phyloP scores from a whole-genome alignment of 1,284 basidiomycete species.

The Pseudomicrostroma phylloplanum region DNA sequence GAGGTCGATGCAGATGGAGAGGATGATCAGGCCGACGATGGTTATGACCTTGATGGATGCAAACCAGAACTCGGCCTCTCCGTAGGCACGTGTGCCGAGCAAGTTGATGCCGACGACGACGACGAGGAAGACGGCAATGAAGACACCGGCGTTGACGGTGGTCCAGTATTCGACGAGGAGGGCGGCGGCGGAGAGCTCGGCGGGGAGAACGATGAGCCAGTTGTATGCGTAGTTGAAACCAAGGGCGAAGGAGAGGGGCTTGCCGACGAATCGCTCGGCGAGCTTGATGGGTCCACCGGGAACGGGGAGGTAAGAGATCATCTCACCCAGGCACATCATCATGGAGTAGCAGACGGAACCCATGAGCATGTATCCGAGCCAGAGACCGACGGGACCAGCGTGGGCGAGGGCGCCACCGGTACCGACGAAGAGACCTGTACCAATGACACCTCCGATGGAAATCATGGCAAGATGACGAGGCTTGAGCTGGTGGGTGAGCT shows the following conservation, averaged over 20 bases:
- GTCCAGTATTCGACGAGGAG: constrained; percentile 55
- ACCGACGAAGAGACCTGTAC: constrained; percentile 61
- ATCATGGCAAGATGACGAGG: constrained; percentile 26
- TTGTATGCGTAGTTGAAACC: constrained; percentile 61
- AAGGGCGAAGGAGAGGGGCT: constrained; percentile 62
- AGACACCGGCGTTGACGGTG: constrained; percentile 27
- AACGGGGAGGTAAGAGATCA: constrained; percentile 58
- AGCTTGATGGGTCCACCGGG: constrained; percentile 71
- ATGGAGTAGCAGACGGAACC: constrained; percentile 36
- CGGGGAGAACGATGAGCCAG: constrained; percentile 56
- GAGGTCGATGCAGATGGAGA: constrained; percentile 10
- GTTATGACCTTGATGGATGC: constrained; percentile 46
- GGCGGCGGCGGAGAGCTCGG: constrained; percentile 69
- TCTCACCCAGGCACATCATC: constrained; percentile 54
- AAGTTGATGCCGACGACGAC: constrained; percentile 70
- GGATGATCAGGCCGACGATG: constrained; percentile 40
- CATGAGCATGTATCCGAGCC: constrained; percentile 50
- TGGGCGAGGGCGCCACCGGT: constrained; percentile 59
- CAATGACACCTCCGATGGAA: constrained; percentile 18
- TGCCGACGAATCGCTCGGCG: constrained; percentile 70
- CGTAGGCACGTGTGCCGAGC: constrained; percentile 56
- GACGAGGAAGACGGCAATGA: constrained; percentile 62
- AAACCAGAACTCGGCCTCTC: constrained; percentile 54
- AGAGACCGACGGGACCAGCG: constrained; percentile 53
- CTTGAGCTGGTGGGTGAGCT: constrained; percentile 31